Base-by-base conservation (phyloP, 2,329 filamentous ascomycete genomes). In the Plenodomus lindquistii region DNA sequence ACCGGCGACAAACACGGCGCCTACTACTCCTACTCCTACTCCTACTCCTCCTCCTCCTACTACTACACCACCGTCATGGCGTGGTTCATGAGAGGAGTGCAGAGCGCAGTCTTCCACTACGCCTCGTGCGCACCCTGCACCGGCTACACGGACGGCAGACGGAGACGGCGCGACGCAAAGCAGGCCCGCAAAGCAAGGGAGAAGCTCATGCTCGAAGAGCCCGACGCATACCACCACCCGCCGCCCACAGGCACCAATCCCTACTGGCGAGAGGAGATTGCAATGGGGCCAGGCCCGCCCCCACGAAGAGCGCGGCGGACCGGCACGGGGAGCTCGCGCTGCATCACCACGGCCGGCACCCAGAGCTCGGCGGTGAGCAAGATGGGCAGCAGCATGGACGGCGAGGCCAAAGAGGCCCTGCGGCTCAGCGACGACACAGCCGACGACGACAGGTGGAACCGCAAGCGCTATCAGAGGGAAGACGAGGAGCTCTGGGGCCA, bases 181-280 rank as follows among this genome's bases (percentile, higher is more conserved):
- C 81, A 81, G 62, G 85, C 87, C 52, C 81, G 85, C 47, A 78
- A 82, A 59, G 83, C 87, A 58, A 86, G 88, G 69, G 80, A 81
- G 38, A 82, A 79, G 50, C 73, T 85, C 48, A 82, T 88, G 59
- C 81, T 81, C 45, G 84, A 91, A 56, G 84, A 91, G 67, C 89
- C 89, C 0, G 84, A 83, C 35, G 73, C 85, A 10, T 94, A 96
- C 71, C 81, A 85, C 42, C 91, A 97, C 63, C 91, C 88, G 1
- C 84, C 85, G 37, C 89, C 91, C 1, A 94, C 91, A 62, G 87
- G 86, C 64, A 96, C 91, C 21, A 97, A 97, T 64, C 86, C 87
- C 11, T 90, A 89, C 73, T 97, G 92, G 92, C 78, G 82, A 24
- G 88, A 94, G 66, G 92, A 97, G 72, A 95, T 97, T 57, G 80